Conservation (phyloP, 805 yeast genomes). For the Candida anglica region DNA sequence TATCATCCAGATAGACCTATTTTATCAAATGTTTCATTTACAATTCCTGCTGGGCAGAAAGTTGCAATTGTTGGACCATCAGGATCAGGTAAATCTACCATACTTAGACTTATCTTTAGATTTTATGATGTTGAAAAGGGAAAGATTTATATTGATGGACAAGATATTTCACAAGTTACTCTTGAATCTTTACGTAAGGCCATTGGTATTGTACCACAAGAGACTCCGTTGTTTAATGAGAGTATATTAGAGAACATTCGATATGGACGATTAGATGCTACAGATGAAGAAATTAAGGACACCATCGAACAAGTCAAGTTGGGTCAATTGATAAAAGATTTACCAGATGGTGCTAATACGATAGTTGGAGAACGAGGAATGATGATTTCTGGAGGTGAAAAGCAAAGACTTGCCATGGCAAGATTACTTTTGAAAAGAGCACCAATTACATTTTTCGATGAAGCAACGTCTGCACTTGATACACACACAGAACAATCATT, state of each 20-base stretch:
- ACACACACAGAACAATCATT: conserved; percentile 92
- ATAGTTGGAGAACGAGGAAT: conserved; percentile 96
- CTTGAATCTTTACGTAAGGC: conserved; percentile 68
- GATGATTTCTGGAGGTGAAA: conserved; percentile 99
- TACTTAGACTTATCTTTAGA: conserved; percentile 77
- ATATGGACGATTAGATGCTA: conserved; percentile 75
- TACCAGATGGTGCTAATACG: conserved; percentile 84
- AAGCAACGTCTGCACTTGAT: conserved; percentile 94
- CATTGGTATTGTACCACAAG: conserved; percentile 96
- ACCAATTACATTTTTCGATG: conserved; percentile 92
- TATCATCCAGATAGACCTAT: conserved; percentile 88
- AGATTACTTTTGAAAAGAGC: conserved; percentile 82
- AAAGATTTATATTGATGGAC: conserved; percentile 80
- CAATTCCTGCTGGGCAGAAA: conserved; percentile 84
- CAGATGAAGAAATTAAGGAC: conserved; percentile 62
- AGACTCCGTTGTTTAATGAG: conserved; percentile 92
- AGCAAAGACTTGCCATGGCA: conserved; percentile 92
- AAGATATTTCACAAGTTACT: conserved; percentile 72
- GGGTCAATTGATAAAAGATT: conserved; percentile 52
- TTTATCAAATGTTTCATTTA: conserved; percentile 72
- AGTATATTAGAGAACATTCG: conserved; percentile 82
- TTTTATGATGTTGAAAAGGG: conserved; percentile 84
- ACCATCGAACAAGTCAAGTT: conserved; percentile 72
- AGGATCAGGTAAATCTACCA: conserved; percentile 93
- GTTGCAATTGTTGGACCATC: conserved; percentile 96